Evolutionary conservation across 495 filamentous ascomycete species (phyloP).

Genomic region (Haplographium delicatum): DNA sequence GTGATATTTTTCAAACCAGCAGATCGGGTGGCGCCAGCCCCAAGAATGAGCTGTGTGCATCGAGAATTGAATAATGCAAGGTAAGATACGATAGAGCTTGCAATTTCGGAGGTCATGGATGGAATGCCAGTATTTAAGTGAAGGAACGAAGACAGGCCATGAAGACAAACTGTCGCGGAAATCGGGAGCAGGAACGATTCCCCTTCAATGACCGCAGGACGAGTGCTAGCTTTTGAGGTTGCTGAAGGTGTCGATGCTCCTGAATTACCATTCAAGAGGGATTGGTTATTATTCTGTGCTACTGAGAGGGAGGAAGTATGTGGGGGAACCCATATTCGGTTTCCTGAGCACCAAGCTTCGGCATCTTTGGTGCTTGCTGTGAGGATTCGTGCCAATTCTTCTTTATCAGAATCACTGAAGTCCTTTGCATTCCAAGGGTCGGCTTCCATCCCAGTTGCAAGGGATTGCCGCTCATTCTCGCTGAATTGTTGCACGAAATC

Average conservation of each 20-base stretch:
- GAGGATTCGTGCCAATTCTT: constrained; percentile 61
- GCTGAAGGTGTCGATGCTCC: constrained; percentile 25
- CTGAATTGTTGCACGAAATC: constrained; percentile 78
- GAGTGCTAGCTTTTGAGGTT: constrained; percentile 56
- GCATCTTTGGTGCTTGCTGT: constrained; percentile 77
- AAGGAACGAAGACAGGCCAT: constrained; percentile 75
- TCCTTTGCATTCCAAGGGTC: constrained; percentile 90
- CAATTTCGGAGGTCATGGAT: constrained; percentile 79
- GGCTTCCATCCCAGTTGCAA: constrained; percentile 80
- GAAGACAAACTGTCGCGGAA: constrained; percentile 72
- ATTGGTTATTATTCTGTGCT: background rate
- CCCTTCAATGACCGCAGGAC: constrained; percentile 74
- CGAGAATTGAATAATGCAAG: constrained; percentile 91
- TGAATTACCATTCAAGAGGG: constrained; percentile 22
- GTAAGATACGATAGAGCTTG: constrained; percentile 55
- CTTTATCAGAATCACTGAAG: constrained; percentile 63
- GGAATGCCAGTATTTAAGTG: constrained; percentile 80
- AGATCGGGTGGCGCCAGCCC: constrained; percentile 84
- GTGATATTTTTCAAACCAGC: constrained; percentile 95
- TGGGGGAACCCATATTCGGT: constrained; percentile 64
- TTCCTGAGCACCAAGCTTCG: constrained; percentile 62
- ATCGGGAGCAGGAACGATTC: constrained; percentile 82
- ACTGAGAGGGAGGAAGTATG: constrained; percentile 29
- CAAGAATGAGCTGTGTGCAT: constrained; percentile 88
- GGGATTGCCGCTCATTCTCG: constrained; percentile 67